Evolutionary conservation across 345 rosid genomes (phyloP).

Genomic region (Camelina neglecta): DNA sequence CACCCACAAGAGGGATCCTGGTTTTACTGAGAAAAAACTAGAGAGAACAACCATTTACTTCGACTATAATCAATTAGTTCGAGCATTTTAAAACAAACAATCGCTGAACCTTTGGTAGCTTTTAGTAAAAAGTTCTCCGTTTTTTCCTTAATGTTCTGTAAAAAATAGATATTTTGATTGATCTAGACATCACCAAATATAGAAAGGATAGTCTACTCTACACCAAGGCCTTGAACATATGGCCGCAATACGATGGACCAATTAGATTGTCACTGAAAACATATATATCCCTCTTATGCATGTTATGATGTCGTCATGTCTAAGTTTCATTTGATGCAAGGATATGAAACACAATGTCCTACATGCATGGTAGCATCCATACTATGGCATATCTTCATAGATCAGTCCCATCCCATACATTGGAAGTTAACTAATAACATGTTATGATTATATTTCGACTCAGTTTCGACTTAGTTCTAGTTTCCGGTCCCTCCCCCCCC

Average conservation of each 20-base stretch:
- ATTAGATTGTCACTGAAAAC: neutral
- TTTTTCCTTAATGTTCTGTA: too few relatives aligned
- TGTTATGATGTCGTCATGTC: constrained; percentile 12
- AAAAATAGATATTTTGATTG: too few relatives aligned
- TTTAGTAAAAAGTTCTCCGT: too few relatives aligned
- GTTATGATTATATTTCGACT: neutral
- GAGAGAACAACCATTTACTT: too few relatives aligned
- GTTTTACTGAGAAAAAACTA: too few relatives aligned
- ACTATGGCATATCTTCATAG: constrained; percentile 20
- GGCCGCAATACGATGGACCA: constrained; percentile 25
- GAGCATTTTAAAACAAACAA: too few relatives aligned
- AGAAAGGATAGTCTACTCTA: neutral
- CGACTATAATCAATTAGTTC: too few relatives aligned
- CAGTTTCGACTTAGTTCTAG: neutral
- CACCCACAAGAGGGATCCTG: too few relatives aligned
- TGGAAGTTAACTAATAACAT: neutral
- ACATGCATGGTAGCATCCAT: constrained; percentile 26
- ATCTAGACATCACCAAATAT: too few relatives aligned
- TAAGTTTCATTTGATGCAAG: constrained; percentile 27
- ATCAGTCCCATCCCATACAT: constrained; percentile 7
- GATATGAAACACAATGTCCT: constrained; percentile 26
- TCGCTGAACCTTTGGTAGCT: too few relatives aligned
- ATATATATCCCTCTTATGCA: neutral
- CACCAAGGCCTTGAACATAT: constrained; percentile 10
- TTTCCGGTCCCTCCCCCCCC: neutral